Conservation (phyloP, 176 grass and related monocot species). For the Hsuehochloa calcarea region DNA sequence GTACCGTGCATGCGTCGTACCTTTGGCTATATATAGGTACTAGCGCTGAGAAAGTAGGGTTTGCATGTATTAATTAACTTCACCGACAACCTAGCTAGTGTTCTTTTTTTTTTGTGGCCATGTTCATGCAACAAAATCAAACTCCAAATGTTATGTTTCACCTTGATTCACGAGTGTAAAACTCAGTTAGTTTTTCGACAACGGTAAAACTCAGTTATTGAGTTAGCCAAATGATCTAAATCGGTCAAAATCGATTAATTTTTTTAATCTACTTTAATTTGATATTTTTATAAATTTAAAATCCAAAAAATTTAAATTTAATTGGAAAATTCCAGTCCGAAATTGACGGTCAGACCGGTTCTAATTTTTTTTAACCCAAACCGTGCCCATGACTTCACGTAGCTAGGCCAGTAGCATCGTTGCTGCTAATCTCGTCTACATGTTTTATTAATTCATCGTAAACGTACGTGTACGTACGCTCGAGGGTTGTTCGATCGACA, state of each 20-base stretch:
- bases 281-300: no score
- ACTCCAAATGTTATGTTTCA: background rate
- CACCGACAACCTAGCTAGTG: background rate
- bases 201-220: no score
- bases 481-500: background rate
- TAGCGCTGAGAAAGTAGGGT: background rate
- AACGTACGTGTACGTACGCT: background rate
- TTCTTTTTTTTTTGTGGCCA: background rate
- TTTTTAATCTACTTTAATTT: no score
- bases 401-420: no score
- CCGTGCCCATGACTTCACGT: background rate
- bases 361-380: no score
- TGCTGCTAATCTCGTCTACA: background rate
- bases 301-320: no score
- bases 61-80: background rate
- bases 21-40: background rate
- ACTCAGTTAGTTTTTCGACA: no score
- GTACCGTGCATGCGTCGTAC: background rate
- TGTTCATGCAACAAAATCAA: background rate
- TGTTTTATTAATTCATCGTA: background rate
- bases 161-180: background rate
- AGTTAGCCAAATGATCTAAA: no score
- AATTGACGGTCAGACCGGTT: no score
- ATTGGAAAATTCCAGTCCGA: no score
- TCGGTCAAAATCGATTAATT: no score